Evolutionary conservation across 768 basidiomycete genomes (phyloP).

Genomic region (Leccinum ochraceum): DNA sequence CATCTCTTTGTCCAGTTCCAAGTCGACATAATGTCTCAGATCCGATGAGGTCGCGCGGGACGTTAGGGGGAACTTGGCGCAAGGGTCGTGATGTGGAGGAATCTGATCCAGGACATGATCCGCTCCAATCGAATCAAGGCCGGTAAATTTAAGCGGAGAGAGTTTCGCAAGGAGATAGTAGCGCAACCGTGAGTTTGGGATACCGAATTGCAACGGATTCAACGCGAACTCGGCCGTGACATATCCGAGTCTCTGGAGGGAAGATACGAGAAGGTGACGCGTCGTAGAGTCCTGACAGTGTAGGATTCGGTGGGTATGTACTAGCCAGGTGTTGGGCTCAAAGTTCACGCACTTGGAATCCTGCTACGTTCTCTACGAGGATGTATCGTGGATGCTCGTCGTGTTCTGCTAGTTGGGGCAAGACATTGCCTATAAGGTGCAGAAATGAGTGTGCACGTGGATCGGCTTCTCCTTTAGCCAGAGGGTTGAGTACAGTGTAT

Average conservation of each 20-base stretch:
- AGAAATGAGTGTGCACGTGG: constrained; percentile 77
- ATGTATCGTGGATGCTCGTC: constrained; percentile 56
- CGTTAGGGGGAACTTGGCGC: neutral
- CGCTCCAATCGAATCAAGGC: constrained; percentile 17
- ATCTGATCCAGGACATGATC: constrained; percentile 50
- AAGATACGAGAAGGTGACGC: constrained; percentile 52
- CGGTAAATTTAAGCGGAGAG: constrained; percentile 40
- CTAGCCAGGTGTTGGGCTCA: neutral
- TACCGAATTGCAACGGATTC: constrained; percentile 75
- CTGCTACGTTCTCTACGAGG: constrained; percentile 80
- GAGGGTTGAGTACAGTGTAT: constrained; percentile 76
- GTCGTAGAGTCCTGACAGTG: constrained; percentile 60
- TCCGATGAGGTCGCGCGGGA: neutral
- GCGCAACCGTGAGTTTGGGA: constrained; percentile 80
- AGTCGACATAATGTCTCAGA: constrained; percentile 18
- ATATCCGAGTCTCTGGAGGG: constrained; percentile 58
- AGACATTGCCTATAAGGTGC: constrained; percentile 60
- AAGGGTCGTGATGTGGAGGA: constrained; percentile 45
- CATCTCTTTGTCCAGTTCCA: constrained; percentile 11
- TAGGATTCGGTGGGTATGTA: constrained; percentile 10
- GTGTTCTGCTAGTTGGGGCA: constrained; percentile 54
- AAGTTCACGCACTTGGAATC: constrained; percentile 64
- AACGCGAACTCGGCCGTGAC: constrained; percentile 59
- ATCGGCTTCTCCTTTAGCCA: constrained; percentile 68
- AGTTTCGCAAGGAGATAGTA: constrained; percentile 77